phyloP scores from a whole-genome alignment of 305 asterid genomes.

The Lippia alba region DNA sequence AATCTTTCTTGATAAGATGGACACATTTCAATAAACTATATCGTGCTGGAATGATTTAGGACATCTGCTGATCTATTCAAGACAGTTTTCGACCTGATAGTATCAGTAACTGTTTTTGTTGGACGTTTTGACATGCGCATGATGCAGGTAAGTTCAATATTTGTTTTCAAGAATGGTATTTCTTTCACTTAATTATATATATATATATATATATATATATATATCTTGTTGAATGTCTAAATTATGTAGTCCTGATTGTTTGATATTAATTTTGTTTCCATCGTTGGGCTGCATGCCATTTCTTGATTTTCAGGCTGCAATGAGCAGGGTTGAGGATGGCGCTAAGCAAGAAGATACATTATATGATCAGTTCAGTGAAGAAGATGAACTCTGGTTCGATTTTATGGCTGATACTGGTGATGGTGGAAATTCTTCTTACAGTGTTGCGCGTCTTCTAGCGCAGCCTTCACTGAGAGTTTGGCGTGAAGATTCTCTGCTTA shows the following conservation, averaged over 20 bases:
- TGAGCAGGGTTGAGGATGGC: conserved; percentile 70
- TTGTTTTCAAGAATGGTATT: neutral
- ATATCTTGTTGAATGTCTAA: too few species aligned
- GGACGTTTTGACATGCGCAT: conserved; percentile 86
- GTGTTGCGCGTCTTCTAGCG: conserved; percentile 73
- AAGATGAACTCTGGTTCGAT: conserved; percentile 74
- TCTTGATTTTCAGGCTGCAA: conserved; percentile 59
- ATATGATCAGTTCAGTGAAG: conserved; percentile 65
- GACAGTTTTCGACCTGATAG: conserved; percentile 75
- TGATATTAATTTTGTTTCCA: neutral
- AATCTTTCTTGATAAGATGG: neutral
- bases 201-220: too few species aligned
- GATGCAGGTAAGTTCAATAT: conserved; percentile 62
- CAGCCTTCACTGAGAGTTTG: conserved; percentile 60
- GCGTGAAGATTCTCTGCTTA: conserved; percentile 43
- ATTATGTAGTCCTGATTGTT: neutral
- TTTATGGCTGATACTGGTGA: conserved; percentile 87
- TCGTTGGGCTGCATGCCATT: conserved; percentile 1
- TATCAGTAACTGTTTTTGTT: conserved; percentile 73
- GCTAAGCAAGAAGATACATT: conserved; percentile 62
- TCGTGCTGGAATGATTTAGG: conserved; percentile 45
- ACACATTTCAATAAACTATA: conserved; percentile 1
- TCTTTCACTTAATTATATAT: neutral
- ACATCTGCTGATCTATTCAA: conserved; percentile 78
- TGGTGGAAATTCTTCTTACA: conserved; percentile 74